Conservation (phyloP, 2,329 filamentous ascomycete genomes). For the Colletotrichum viniferum region DNA sequence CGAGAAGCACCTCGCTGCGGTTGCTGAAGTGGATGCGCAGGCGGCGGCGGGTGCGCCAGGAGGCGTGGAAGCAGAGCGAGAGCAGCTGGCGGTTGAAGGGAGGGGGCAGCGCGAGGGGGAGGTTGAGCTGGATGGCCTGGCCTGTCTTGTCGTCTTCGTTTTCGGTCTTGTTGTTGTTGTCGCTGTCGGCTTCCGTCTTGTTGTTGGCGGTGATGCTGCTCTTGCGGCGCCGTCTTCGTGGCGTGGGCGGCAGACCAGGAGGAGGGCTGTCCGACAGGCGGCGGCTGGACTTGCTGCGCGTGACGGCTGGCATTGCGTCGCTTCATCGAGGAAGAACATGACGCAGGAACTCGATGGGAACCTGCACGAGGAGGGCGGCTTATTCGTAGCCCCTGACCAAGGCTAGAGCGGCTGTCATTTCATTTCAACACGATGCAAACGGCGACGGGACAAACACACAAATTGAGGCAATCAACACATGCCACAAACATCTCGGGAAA, state of each 20-base stretch:
- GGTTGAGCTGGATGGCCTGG: background rate
- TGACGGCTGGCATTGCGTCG: background rate
- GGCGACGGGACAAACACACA: background rate
- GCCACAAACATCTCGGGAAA: background rate
- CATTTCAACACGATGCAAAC: background rate
- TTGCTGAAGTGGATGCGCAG: background rate
- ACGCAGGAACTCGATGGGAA: background rate
- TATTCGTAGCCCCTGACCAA: background rate
- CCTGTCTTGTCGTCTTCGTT: background rate
- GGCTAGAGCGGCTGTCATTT: background rate
- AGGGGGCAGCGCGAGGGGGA: background rate
- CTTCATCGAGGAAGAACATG: background rate
- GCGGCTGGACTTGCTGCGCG: background rate
- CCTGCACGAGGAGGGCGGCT: background rate
- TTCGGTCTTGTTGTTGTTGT: background rate
- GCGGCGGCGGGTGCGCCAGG: background rate
- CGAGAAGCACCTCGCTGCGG: background rate
- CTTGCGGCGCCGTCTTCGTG: background rate
- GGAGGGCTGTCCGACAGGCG: background rate
- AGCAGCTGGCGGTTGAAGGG: background rate
- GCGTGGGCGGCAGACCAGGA: background rate
- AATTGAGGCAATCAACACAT: background rate
- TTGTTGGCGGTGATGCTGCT: background rate
- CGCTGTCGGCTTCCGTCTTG: background rate
- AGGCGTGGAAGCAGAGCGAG: background rate